phyloP scores from a whole-genome alignment of 441 rosid species.

The Isatis lusitanica region DNA sequence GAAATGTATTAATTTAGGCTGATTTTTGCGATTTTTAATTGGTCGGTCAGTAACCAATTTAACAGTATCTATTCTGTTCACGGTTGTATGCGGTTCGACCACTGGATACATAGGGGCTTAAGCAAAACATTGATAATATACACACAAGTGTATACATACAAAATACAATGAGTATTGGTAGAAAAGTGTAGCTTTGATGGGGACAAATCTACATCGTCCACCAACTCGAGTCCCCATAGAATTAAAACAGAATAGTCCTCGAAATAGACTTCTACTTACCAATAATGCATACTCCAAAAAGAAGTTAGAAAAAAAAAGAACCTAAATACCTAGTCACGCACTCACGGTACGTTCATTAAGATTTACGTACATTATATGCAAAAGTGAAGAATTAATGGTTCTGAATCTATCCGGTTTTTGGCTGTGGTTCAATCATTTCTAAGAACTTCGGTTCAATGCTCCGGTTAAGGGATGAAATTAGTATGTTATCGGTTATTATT shows the following conservation, averaged over 20 bases:
- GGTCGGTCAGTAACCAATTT: background rate
- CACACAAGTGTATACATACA: conserved; percentile 14
- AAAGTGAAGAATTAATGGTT: conserved; percentile 1
- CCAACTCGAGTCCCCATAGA: conserved; percentile 23
- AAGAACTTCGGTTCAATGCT: background rate
- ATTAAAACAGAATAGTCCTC: background rate
- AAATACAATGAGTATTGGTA: conserved; percentile 9
- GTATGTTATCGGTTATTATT: background rate
- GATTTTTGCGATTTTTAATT: background rate
- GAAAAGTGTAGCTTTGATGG: conserved; percentile 15
- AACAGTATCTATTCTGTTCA: background rate
- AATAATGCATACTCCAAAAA: background rate
- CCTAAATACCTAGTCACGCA: background rate
- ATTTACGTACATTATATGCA: background rate
- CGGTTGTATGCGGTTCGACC: too few species aligned
- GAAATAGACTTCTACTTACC: conserved; percentile 18
- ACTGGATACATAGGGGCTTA: background rate
- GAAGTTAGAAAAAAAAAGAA: too few species aligned
- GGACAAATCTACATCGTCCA: conserved; percentile 29
- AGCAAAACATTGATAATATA: conserved; percentile 1
- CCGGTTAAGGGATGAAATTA: background rate
- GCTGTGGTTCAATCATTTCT: background rate
- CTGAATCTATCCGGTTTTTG: background rate
- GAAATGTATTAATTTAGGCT: background rate
- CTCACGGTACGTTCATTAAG: background rate